These are phyloP conservation scores for Beauveria rudraprayagi DNA, from an alignment of 2,329 filamentous ascomycete species.

Conservation along the genomic window DNA sequence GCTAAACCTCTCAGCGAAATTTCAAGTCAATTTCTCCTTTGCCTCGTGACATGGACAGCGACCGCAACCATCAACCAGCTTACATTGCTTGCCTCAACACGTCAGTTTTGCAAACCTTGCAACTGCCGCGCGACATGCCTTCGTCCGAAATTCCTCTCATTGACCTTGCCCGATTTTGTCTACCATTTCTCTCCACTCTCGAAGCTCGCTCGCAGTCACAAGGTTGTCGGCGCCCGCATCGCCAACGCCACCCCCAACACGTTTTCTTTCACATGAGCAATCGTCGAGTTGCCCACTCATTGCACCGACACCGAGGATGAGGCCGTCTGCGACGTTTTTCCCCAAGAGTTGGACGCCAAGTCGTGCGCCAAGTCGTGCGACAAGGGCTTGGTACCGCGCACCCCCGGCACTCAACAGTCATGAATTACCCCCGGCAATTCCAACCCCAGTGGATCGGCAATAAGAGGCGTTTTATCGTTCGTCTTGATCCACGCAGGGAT, in stretches of 20 bases:
- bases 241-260: slow-evolving; percentile 37
- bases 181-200: slow-evolving; percentile 20
- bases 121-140: slow-evolving; percentile 29
- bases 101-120: slow-evolving; percentile 26
- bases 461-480: slow-evolving; percentile 42
- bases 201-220: slow-evolving; percentile 21
- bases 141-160: slow-evolving; percentile 45
- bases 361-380: not conserved
- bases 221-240: slow-evolving; percentile 34
- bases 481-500: slow-evolving; percentile 46
- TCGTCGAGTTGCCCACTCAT: slow-evolving; percentile 33
- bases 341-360: slow-evolving; percentile 36
- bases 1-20: too few species aligned
- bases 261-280: slow-evolving; percentile 50
- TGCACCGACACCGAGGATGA: slow-evolving; percentile 22
- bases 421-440: slow-evolving; percentile 33
- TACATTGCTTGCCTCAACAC: slow-evolving; percentile 21
- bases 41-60: not conserved
- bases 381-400: slow-evolving; percentile 29
- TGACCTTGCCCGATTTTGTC: slow-evolving; percentile 37
- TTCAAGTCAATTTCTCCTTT: too few species aligned
- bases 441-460: slow-evolving; percentile 34
- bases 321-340: slow-evolving; percentile 38
- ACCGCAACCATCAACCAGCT: slow-evolving; percentile 24
- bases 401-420: slow-evolving; percentile 30